Base-by-base conservation (phyloP, 331 rosid genomes). In the Erythrophleum ivorense region DNA sequence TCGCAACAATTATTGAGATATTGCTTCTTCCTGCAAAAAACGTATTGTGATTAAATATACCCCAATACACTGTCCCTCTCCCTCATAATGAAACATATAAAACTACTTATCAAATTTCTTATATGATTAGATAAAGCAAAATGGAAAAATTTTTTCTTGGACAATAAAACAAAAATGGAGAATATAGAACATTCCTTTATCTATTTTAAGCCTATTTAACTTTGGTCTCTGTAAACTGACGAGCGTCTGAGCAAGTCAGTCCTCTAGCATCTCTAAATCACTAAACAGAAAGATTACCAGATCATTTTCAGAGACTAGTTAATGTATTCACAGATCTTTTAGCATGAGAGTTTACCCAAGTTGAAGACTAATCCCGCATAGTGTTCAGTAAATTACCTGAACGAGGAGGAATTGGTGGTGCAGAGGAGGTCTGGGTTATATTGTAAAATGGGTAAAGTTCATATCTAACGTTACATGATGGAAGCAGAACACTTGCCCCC, bases 361-460 rank as follows among this genome's bases (percentile, higher is more conserved):
- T 50, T 50, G 55, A 50, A 50, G 9, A 2, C 18, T 50, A 14
- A 50, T 50, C 10, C 5, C 6, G 4, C 18, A 13, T 50, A 12
- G 55, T 13, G 55, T 50, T 50, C 45, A 64, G 46, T 13, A 64
- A 33, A 65, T 69, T 69, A 69, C 55, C 78, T 6, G 60, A 18
- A 38, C 75, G 59, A 18, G 62, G 63, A 31, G 81, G 77, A 34
- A 36, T 40, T 15, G 16, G 1, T 4, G 33, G 13, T 11, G 18
- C 5, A 15, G 49, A 16, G 48, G 49, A 38, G 1, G 75, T 67
- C 1, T 29, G 8, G 14, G 83, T 69, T 2, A 7, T 10, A 9
- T 34, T 52, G 66, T 78, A 87, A 66, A 89, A 89, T 0, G 48
- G 71, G 24, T 77, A 80, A 0, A 86, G 2, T 38, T 86, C 86